These are phyloP conservation scores for Beauveria pseudobassiana DNA, from an alignment of 2,329 filamentous ascomycete genomes.

Conservation along the genomic window DNA sequence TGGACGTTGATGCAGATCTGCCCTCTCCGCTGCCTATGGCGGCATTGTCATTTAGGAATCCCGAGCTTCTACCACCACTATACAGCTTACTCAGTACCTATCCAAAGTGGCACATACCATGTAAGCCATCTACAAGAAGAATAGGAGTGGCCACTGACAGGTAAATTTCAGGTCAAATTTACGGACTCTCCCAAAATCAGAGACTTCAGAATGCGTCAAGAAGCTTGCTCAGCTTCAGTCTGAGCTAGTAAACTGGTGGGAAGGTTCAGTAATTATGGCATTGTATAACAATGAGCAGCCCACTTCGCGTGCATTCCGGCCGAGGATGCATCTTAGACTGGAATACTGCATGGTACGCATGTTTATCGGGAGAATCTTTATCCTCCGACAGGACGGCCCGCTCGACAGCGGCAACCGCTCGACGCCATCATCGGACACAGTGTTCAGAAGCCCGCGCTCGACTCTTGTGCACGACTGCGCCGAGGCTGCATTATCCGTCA, in stretches of 20 bases:
- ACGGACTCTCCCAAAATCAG: constrained; percentile 24
- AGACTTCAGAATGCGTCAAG: constrained; percentile 25
- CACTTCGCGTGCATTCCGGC: constrained; percentile 34
- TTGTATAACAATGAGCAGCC: constrained; percentile 28
- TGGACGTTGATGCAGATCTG: constrained; percentile 46
- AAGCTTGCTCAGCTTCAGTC: constrained; percentile 29
- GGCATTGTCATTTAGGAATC: constrained; percentile 32
- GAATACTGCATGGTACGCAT: constrained; percentile 46
- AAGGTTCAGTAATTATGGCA: constrained; percentile 25
- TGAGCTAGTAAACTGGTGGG: constrained; percentile 32
- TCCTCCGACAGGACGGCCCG: constrained; percentile 30
- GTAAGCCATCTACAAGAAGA: constrained; percentile 17
- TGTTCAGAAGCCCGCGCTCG: constrained; percentile 22
- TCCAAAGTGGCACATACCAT: constrained; percentile 32
- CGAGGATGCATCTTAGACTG: constrained; percentile 42
- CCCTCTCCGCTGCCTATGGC: constrained; percentile 39
- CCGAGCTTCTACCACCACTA: constrained; percentile 36
- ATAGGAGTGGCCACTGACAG: constrained; percentile 8
- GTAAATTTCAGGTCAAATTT: constrained; percentile 23
- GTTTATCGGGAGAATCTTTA: constrained; percentile 46
- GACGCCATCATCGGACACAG: constrained; percentile 21
- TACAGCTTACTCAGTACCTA: constrained; percentile 29
- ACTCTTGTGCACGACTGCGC: constrained; percentile 44
- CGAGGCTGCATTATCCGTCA: constrained; percentile 42
- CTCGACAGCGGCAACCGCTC: constrained; percentile 24